Evolutionary conservation across 768 basidiomycete species (phyloP), one percentile per base, ranked within the genome.

Genomic region (Psilocybe subaeruginosa): DNA sequence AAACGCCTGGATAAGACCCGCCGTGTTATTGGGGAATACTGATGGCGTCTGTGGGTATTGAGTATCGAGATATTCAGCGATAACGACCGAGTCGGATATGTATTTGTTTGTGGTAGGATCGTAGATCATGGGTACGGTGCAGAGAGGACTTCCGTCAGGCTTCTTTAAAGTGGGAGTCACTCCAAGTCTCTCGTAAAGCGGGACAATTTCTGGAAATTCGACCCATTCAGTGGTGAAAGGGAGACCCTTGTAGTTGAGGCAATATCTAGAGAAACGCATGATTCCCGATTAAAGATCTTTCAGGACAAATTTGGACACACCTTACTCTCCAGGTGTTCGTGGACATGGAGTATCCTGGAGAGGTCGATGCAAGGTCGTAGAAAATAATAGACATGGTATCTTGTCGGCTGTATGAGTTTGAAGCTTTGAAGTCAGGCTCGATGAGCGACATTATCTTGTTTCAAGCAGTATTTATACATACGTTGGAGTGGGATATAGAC

Each of bases 1-100:
- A 43, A 54, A 54, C 2, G 31, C 33, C 30, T 33, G 33, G 16
- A 35, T 14, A 9, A 54, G 33, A 37, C 33, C 52, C 8, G 17
- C 23, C 16, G 52, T 37, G 11, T 54, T 39, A 16, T 23, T 39
- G 3, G 52, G 52, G 16, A 54, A 54, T 35, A 54, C n/a, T 14
- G 33, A n/a, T n/a, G 52, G 52, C 17, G 70, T 64, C 77, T 75
- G 72, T 0, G 83, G 81, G 68, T 83, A 85, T 2, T 74, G 71
- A 7, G 74, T 64, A 58, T 85, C 84, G 35, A 85, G 73, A 66
- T 86, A 84, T 9, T 73, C 62, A 0, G 80, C 82, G 63, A 86
- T 85, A 30, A 59, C 66, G 27, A 68, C 51, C 0, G 82, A 83
- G 29, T 85, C 80, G 11, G 74, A 57, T 17, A 84, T 56, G 27